phyloP scores from a whole-genome alignment of 2,329 filamentous ascomycete species.

The Aureobasidium namibiae region DNA sequence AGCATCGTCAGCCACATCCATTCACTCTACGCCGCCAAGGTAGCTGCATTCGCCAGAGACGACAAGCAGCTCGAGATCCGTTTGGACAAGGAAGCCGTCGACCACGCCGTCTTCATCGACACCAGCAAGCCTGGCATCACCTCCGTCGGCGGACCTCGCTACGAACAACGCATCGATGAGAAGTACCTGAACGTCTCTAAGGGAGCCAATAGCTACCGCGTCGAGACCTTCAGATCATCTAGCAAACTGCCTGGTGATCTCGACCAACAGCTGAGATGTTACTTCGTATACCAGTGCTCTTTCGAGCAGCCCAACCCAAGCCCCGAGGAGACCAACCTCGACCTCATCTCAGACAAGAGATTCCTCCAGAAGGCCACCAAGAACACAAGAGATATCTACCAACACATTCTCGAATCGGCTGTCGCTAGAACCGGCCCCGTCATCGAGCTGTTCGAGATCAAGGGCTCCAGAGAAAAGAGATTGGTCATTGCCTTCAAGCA shows the following conservation, averaged over 20 bases:
- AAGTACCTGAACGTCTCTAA: conserved; percentile 85
- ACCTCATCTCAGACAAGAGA: conserved; percentile 84
- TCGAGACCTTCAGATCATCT: conserved; percentile 93
- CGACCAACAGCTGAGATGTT: conserved; percentile 83
- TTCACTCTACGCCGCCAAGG: conserved; percentile 92
- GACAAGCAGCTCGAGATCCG: conserved; percentile 93
- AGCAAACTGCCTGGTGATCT: conserved; percentile 67
- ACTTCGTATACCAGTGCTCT: conserved; percentile 96
- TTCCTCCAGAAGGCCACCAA: conserved; percentile 93
- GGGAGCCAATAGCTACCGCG: conserved; percentile 68
- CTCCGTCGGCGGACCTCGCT: conserved; percentile 70
- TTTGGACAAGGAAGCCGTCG: conserved; percentile 85
- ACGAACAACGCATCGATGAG: conserved; percentile 85
- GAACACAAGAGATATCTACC: conserved; percentile 94
- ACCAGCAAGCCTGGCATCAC: conserved; percentile 85
- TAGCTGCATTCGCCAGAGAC: conserved; percentile 84
- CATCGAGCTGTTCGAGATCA: conserved; percentile 96
- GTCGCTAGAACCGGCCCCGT: conserved; percentile 83
- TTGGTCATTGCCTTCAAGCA: conserved; percentile 92
- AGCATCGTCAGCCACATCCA: conserved; percentile 85
- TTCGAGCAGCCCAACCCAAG: conserved; percentile 69
- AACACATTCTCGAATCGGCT: conserved; percentile 81
- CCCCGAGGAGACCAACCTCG: conserved; percentile 75
- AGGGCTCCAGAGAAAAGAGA: conserved; percentile 83
- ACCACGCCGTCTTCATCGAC: conserved; percentile 98